Base-by-base conservation (phyloP, 2,329 filamentous ascomycete genomes). In the Fusarium bactridioides region DNA sequence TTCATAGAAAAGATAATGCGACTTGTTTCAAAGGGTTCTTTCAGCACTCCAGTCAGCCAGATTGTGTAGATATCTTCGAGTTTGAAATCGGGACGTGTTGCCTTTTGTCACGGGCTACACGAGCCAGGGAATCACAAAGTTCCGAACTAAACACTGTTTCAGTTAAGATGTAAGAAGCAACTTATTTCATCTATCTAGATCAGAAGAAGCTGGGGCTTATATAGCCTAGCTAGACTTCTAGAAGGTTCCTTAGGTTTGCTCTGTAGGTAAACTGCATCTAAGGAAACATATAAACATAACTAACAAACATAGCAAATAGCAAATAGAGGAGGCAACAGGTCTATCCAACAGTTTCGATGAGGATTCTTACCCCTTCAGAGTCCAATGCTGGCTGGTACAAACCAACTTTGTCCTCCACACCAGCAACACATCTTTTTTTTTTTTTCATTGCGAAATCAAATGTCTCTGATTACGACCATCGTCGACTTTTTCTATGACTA, bases 341-440 rank as follows among this genome's bases (percentile, higher is more conserved):
- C 16, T 25, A 19, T 19, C 23, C 7, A 45, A 27, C 90, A 19
- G 85, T 92, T n/a, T n/a, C n/a, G n/a, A n/a, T 41, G 23, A 27
- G 19, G 27, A 10, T n/a, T 41, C 23, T 54, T n/a, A 38, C 50
- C 23, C 50, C 35, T 54, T 25, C 33, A 40, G 13, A 12, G 23
- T n/a, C 23, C 19, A 18, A n/a, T 18, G 19, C 25, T 27, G 23
- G 15, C 19, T 41, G 19, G 10, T 27, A 29, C 35, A 35, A 13
- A 41, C 19, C 35, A 10, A 40, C 19, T 40, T 21, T 27, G 19
- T 12, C 19, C 23, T 29, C 35, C 19, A 40, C n/a, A 25, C 13
- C 48, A 40, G 35, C 35, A 27, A 18, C 35, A n/a, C 19, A n/a
- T 40, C 19, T 8, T 27, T 54, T 27, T 54, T 35, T 38, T 11